These are phyloP conservation scores for Cladosporium sphaerospermum DNA, from an alignment of 2,329 filamentous ascomycete genomes.

Conservation along the genomic window DNA sequence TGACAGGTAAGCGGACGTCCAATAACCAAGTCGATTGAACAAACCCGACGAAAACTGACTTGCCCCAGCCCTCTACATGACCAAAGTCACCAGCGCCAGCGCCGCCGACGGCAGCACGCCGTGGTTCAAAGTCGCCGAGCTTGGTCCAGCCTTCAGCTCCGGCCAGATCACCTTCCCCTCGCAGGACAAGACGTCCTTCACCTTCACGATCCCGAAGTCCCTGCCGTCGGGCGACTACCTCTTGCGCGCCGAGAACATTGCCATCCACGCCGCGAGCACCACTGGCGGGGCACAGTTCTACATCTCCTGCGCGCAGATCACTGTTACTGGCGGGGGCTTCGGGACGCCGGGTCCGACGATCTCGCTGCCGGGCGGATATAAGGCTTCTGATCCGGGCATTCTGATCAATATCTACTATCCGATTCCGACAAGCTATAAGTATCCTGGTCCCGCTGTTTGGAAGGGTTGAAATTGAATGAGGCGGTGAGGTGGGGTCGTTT, in stretches of 20 bases:
- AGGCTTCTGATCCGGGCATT: conserved; percentile 38
- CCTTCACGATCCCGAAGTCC: conserved; percentile 41
- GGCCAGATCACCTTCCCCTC: conserved; percentile 11
- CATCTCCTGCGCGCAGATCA: conserved; percentile 27
- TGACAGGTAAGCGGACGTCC: background rate
- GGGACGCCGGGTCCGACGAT: conserved; percentile 30
- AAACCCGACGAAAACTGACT: conserved; percentile 32
- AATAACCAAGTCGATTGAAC: background rate
- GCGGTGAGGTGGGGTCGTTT: too few relatives aligned
- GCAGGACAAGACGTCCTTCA: conserved; percentile 9
- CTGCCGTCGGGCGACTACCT: conserved; percentile 51
- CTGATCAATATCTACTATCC: conserved; percentile 31
- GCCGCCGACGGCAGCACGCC: conserved; percentile 27
- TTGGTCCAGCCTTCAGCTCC: conserved; percentile 5
- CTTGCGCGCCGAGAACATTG: conserved; percentile 49
- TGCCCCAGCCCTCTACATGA: conserved; percentile 36
- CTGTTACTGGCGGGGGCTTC: conserved; percentile 11
- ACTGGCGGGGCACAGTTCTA: conserved; percentile 34
- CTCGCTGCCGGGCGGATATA: conserved; percentile 35
- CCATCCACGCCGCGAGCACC: conserved; percentile 44
- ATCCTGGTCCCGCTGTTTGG: conserved; percentile 29
- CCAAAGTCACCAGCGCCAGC: conserved; percentile 40
- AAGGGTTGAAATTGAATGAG: conserved; percentile 1
- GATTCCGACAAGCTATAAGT: conserved; percentile 27
- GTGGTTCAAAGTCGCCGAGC: conserved; percentile 50